A percentile compares a stretch with the other conserved stretches of the same genome.
Conservation (phyloP, 768 basidiomycete species). For the Amylocystis lapponica region DNA sequence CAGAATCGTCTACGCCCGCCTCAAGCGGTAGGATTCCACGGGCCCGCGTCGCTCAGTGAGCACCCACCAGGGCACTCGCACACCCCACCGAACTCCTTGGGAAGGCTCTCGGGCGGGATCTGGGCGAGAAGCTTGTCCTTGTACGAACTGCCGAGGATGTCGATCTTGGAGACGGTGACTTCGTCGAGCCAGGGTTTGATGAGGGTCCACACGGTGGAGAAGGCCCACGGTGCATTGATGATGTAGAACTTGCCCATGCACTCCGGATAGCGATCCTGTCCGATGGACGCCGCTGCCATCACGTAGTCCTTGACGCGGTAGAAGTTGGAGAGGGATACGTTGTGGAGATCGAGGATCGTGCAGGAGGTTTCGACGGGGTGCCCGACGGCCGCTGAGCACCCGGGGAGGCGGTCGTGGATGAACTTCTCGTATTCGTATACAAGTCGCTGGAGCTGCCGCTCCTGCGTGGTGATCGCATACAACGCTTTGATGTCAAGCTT, state of each 20-base stretch:
- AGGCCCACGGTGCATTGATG: slow-evolving; percentile 94
- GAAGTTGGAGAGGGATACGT: slow-evolving; percentile 68
- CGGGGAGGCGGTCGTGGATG: slow-evolving; percentile 72
- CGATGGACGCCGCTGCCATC: slow-evolving; percentile 63
- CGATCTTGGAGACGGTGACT: slow-evolving; percentile 93
- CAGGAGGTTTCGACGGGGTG: slow-evolving; percentile 95
- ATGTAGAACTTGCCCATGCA: slow-evolving; percentile 99
- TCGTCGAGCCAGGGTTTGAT: slow-evolving; percentile 94
- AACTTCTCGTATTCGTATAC: slow-evolving; percentile 93
- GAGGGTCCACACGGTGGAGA: slow-evolving; percentile 80
- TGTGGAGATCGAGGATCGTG: slow-evolving; percentile 90
- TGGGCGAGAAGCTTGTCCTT: slow-evolving; percentile 73
- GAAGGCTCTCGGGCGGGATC: slow-evolving; percentile 80
- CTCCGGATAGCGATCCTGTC: slow-evolving; percentile 90
- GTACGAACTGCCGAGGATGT: slow-evolving; percentile 76
- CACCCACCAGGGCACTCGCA: slow-evolving; percentile 81
- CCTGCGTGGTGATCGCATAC: slow-evolving; percentile 74
- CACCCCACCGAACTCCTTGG: slow-evolving; percentile 76
- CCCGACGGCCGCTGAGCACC: slow-evolving; percentile 63
- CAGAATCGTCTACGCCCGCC: not conserved
- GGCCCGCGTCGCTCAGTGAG: slow-evolving; percentile 84
- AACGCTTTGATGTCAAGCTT: slow-evolving; percentile 83
- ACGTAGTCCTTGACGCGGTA: slow-evolving; percentile 94
- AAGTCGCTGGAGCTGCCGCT: slow-evolving; percentile 84
- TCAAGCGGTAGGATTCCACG: slow-evolving; percentile 69